phyloP scores from a whole-genome alignment of 805 yeast genomes.

The Citeromyces nyonsensis region DNA sequence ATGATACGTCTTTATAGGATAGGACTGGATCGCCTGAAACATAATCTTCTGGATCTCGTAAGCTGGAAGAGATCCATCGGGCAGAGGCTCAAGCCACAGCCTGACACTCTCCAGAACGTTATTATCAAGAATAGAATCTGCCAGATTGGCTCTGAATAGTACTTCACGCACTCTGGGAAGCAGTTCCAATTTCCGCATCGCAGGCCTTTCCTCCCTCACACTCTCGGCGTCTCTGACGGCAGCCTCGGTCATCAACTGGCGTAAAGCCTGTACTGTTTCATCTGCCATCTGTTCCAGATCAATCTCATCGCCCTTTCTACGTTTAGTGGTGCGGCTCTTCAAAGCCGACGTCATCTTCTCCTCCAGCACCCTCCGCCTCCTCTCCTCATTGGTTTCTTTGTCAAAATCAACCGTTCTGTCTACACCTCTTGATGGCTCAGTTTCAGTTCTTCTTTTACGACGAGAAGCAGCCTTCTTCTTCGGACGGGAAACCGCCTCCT shows the following conservation, averaged over 20 bases:
- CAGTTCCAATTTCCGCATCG: slow-evolving; percentile 63
- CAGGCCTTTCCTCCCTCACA: slow-evolving; percentile 47
- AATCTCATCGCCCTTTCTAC: slow-evolving; percentile 72
- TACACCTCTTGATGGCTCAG: slow-evolving; percentile 2
- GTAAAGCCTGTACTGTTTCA: slow-evolving; percentile 67
- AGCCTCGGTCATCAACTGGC: slow-evolving; percentile 81
- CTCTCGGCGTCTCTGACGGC: slow-evolving; percentile 58
- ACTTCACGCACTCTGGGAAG: slow-evolving; percentile 67
- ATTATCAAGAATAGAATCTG: slow-evolving; percentile 88
- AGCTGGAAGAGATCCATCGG: slow-evolving; percentile 96
- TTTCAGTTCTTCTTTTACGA: slow-evolving; percentile 9
- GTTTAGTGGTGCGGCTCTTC: slow-evolving; percentile 41
- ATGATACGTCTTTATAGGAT: slow-evolving; percentile 94
- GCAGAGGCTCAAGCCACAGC: slow-evolving; percentile 95
- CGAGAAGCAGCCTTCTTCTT: slow-evolving; percentile 10
- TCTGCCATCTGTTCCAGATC: slow-evolving; percentile 93
- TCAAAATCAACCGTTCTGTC: slow-evolving; percentile 10
- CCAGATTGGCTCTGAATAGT: slow-evolving; percentile 67
- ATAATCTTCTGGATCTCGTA: slow-evolving; percentile 87
- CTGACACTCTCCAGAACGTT: slow-evolving; percentile 86
- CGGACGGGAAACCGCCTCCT: slow-evolving; percentile 6
- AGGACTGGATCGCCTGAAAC: slow-evolving; percentile 52
- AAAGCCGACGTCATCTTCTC: slow-evolving; percentile 67
- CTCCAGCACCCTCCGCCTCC: slow-evolving; percentile 62
- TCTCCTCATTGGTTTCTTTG: slow-evolving; percentile 12